Evolutionary conservation across 257 asterid genomes (phyloP), one percentile per base, ranked within the genome.

Genomic region (Solanum appendiculatum): DNA sequence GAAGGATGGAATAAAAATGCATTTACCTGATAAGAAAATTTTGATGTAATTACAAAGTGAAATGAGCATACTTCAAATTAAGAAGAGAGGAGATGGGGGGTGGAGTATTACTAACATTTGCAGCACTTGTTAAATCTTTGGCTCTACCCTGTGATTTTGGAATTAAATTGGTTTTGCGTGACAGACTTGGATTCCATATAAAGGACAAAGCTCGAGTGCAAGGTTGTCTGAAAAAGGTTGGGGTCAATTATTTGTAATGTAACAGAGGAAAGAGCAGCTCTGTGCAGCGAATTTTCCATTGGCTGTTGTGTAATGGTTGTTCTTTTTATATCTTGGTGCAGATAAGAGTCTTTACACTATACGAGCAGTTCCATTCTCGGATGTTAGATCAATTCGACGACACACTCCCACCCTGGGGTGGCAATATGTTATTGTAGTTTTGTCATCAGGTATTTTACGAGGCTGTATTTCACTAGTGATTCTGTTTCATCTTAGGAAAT

Each of bases 111-210:
- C 64, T 44, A 25, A 78, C 64, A 44, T 29, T 44, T 80, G 64
- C 60, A 46, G 66, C 29, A 46, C 42, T 8, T 27, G 2, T 48
- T 80, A 80, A 27, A 80, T 5, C n/a, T 80, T 46, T 80, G 27
- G 18, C 18, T 27, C 40, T 80, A 78, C 84, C 56, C 58, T 44
- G 64, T 27, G 25, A 16, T 44, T 46, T 18, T 25, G 42, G 25
- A 27, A 46, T 27, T 80, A 48, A 80, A 29, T 80, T 80, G 66
- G 37, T 82, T 25, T 90, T 48, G 77, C 46, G 27, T 86, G 90
- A 68, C 88, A 97, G 99, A 96, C 99, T 48, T 97, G 99, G 99
- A 94, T 95, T 87, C 99, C 99, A 7, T 97, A 96, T 93, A 96
- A 97, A 94, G 99, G 99, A 51, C 98, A 94, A 86, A 92, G 90